These are phyloP conservation scores for Ophiostoma sp. DNA, from an alignment of 2,329 filamentous ascomycete genomes.

Conservation along the genomic window DNA sequence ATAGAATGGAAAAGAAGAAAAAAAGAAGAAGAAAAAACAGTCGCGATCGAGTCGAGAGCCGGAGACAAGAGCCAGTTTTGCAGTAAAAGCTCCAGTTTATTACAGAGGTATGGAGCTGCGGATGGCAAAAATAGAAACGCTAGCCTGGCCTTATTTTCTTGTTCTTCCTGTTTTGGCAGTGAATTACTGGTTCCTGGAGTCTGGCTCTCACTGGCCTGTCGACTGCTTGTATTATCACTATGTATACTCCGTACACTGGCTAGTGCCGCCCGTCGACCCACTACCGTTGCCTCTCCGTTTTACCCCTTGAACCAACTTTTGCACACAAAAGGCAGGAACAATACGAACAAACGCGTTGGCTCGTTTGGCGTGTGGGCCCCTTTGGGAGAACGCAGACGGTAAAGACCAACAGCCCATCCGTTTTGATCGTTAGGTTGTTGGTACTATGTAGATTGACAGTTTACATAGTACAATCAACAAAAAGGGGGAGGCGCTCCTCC, in stretches of 20 bases:
- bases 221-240: too few relatives aligned
- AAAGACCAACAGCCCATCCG: not conserved
- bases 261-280: not conserved
- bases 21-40: not conserved
- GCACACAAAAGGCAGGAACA: not conserved
- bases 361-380: constrained; percentile 1
- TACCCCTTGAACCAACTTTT: constrained; percentile 7
- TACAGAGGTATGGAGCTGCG: not conserved
- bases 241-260: too few relatives aligned
- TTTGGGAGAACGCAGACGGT: not conserved
- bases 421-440: not conserved
- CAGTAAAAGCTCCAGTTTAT: not conserved
- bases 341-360: constrained; percentile 2
- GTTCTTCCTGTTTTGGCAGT: not conserved
- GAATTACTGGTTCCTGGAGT: not conserved
- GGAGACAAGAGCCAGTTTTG: not conserved
- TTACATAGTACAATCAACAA: not conserved
- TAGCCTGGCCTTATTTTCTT: constrained; percentile 14
- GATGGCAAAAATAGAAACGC: constrained; percentile 24
- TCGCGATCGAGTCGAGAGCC: not conserved
- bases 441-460: not conserved
- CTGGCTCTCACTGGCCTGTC: not conserved
- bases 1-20: not conserved
- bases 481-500: constrained; percentile 2
- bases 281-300: not conserved